Conservation (phyloP, 371 early-diverging fungal genomes). For the Choanephora cucurbitarum region DNA sequence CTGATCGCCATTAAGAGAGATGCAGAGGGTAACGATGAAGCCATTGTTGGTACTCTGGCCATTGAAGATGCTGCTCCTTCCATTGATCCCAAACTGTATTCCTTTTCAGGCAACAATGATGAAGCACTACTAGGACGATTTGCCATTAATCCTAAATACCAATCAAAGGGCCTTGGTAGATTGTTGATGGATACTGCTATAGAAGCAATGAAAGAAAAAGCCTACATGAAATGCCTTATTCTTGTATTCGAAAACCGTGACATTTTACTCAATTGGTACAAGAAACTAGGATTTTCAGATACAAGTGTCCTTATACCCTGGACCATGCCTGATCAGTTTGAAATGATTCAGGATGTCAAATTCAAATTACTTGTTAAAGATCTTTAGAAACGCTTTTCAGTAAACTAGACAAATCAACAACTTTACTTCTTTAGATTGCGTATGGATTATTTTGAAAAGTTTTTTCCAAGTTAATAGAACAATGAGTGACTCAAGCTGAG, state of each 20-base stretch:
- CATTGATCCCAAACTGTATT: neutral
- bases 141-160: constrained; percentile 37
- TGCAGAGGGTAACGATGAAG: constrained; percentile 7
- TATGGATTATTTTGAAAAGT: too few relatives aligned
- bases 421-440: too few relatives aligned
- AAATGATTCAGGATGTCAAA: neutral
- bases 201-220: constrained; percentile 21
- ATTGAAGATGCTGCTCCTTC: constrained; percentile 2
- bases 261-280: constrained; percentile 50
- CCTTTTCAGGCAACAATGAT: neutral
- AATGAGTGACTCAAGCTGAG: too few relatives aligned
- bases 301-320: constrained; percentile 7
- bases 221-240: constrained; percentile 28
- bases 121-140: constrained; percentile 32
- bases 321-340: neutral
- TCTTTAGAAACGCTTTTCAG: neutral
- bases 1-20: constrained; percentile 14
- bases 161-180: constrained; percentile 46
- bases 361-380: neutral
- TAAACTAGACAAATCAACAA: too few relatives aligned
- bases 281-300: constrained; percentile 48
- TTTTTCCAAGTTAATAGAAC: too few relatives aligned
- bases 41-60: constrained; percentile 20
- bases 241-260: constrained; percentile 49
- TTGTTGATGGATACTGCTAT: constrained; percentile 35